phyloP scores from a whole-genome alignment of 139 green algal species.

The Coelastrella sp. region DNA sequence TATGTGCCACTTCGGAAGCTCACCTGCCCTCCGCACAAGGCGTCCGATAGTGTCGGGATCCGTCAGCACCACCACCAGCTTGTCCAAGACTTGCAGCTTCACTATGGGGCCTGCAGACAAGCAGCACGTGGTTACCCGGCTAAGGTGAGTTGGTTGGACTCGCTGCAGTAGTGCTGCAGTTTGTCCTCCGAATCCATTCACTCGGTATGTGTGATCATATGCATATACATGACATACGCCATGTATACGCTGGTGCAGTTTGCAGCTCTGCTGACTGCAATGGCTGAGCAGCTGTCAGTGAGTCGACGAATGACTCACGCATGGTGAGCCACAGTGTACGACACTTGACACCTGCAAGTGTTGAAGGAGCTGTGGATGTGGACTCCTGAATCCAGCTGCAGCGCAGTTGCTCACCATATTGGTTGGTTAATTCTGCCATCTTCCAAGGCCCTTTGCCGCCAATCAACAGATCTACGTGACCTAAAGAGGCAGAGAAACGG shows the following conservation, averaged over 20 bases:
- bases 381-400: no score
- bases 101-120: neutral
- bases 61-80: neutral
- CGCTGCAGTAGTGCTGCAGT: no score
- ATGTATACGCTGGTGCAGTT: no score
- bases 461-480: neutral
- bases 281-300: no score
- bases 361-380: neutral
- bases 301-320: no score
- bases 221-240: no score
- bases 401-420: neutral
- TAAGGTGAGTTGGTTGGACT: neutral
- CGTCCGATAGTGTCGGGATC: neutral
- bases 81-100: constrained; percentile 26
- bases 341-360: neutral
- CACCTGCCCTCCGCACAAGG: neutral
- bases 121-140: neutral
- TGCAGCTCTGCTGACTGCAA: no score
- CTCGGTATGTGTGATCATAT: no score
- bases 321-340: neutral
- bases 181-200: no score
- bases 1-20: no score
- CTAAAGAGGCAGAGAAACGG: neutral
- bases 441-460: constrained; percentile 8
- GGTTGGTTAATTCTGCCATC: neutral